phyloP scores from a whole-genome alignment of 108 stramenopile genomes.

The Parietichytrium sp. region DNA sequence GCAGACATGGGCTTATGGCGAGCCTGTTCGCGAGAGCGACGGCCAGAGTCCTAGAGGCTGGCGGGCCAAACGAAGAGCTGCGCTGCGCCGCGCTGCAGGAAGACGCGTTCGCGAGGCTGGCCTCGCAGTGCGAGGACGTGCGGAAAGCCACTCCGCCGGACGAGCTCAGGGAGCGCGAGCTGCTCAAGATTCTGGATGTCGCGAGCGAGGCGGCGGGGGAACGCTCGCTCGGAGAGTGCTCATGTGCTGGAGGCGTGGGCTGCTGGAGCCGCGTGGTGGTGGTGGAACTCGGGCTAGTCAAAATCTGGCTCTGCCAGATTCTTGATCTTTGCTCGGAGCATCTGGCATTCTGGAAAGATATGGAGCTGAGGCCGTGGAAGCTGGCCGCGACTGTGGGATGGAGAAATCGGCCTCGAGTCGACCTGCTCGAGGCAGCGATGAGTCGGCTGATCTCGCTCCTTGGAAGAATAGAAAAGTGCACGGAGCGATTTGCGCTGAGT shows the following conservation, averaged over 20 bases:
- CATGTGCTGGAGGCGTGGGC: neutral
- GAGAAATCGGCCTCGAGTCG: no score
- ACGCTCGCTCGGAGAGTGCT: neutral
- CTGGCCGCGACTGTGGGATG: no score
- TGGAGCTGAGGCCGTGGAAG: neutral
- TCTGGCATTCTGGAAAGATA: constrained; percentile 1
- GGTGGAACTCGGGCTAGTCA: neutral
- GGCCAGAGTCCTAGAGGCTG: neutral
- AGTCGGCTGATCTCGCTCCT: no score
- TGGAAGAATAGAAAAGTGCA: no score
- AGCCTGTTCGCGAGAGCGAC: no score
- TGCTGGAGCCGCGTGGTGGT: neutral
- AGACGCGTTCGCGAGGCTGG: neutral
- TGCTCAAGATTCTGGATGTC: neutral
- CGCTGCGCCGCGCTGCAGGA: neutral
- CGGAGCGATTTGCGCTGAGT: no score
- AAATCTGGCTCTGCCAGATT: neutral
- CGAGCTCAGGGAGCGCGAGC: neutral
- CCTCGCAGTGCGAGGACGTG: neutral
- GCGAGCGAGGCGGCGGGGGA: neutral
- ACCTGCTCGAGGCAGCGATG: no score
- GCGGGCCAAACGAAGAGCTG: neutral
- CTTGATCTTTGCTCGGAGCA: neutral
- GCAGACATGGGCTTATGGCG: no score
- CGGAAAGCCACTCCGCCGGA: neutral